Percentiles rank a stretch among this genome's conserved stretches.
Conservation (phyloP, 148 eudicot species). For the Euryodendron excelsum region DNA sequence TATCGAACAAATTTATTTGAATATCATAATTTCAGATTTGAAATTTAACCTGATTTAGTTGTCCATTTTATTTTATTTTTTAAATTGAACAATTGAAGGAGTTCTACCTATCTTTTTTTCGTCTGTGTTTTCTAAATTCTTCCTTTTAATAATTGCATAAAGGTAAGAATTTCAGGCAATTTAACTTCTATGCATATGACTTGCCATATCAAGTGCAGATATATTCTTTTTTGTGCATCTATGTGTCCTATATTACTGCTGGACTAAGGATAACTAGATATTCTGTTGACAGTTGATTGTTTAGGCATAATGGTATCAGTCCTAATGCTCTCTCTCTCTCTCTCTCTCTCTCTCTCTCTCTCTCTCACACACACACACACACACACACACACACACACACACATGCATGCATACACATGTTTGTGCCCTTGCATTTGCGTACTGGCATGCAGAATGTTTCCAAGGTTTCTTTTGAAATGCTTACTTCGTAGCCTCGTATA, state of each 20-base stretch:
- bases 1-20: neutral
- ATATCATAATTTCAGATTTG: neutral
- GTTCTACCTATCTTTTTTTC: neutral
- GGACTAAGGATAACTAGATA: too few relatives aligned
- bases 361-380: too few relatives aligned
- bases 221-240: neutral
- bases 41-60: neutral
- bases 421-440: neutral
- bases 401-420: neutral
- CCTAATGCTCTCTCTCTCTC: too few relatives aligned
- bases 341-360: too few relatives aligned
- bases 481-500: neutral
- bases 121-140: neutral
- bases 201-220: neutral
- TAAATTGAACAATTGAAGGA: neutral
- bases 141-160: neutral
- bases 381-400: too few relatives aligned
- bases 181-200: neutral
- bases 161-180: neutral
- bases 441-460: neutral
- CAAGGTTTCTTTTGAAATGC: neutral
- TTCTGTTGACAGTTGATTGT: too few relatives aligned
- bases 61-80: neutral
- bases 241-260: neutral
- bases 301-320: too few relatives aligned